Base-by-base conservation (phyloP, 2,329 filamentous ascomycete species). In the Xylaria sp. region DNA sequence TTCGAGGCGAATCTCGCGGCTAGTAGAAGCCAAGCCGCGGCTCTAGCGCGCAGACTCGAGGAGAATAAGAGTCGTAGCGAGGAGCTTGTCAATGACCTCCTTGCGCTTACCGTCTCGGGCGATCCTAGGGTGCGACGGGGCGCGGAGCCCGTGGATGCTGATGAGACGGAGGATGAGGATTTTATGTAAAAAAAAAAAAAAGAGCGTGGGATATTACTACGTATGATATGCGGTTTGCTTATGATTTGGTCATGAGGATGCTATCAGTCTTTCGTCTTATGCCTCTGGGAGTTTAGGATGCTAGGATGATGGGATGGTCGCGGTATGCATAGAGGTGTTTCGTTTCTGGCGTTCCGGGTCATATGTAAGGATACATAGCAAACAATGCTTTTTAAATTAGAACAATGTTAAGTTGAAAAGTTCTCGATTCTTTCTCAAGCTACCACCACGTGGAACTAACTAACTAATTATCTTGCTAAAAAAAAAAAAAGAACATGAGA, bases 21-120 rank as follows among this genome's bases (percentile, higher is more conserved):
- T 2, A 63, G 66, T 31, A 55, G 69, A 10, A 61, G 34, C n/a
- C 65, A 70, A 55, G 68, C 70, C 18, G 67, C 69, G 0, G 71
- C 62, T 20, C 64, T 74, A 6, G 71, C 73, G 25, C 72, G 55
- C 6, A 67, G 73, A 5, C 57, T 76, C 0, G 75, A 76, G 59
- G 73, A 76, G 66, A 76, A 76, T 37, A 73, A 75, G 69, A 78
- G 72, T 41, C 76, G 76, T 0, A 76, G 75, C 54, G 74, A 80
- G 64, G 78, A 79, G 65, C 73, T 80, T 10, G 77, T 80, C 0
- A 78, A 78, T 50, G 77, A 78, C 28, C 75, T 80, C 28, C 70
- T 80, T 39, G 76, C 77, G 0, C 65, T 79, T 39, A 75, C 74
- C 15, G 69, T 76, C 15, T 70, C 71, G 4, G 74, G 63, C 5